Percentiles rank a stretch among this genome's conserved stretches.
These are phyloP conservation scores for Geoglossum cookeanum DNA, from an alignment of 2,329 filamentous ascomycete genomes.

Conservation along the genomic window DNA sequence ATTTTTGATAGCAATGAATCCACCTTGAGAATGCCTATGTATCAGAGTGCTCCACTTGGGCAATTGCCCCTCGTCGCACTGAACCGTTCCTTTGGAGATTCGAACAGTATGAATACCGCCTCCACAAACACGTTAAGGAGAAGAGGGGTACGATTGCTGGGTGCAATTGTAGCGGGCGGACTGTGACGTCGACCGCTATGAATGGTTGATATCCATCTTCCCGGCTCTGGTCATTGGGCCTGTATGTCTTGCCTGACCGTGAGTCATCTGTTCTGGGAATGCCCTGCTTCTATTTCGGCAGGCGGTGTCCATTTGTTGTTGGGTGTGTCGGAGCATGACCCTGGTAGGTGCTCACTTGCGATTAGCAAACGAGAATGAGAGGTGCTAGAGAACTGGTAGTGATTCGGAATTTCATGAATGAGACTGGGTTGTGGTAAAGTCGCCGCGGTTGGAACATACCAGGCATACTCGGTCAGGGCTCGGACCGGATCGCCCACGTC, in stretches of 20 bases:
- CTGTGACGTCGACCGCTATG: no score
- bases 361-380: not conserved
- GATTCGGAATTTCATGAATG: not conserved
- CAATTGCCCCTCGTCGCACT: no score
- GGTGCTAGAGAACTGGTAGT: not conserved
- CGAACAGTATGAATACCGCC: no score
- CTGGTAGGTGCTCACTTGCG: conserved; percentile 11
- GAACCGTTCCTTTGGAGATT: no score
- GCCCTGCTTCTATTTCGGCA: not conserved
- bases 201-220: no score
- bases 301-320: conserved; percentile 26
- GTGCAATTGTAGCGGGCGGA: no score
- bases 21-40: no score
- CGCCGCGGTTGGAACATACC: conserved; percentile 15
- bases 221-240: not conserved
- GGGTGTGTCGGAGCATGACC: conserved; percentile 31
- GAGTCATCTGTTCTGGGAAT: not conserved
- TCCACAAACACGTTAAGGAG: no score
- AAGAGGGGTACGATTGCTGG: no score
- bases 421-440: no score
- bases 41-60: no score
- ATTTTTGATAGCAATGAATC: no score
- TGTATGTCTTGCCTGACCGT: not conserved
- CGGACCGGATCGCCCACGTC: conserved; percentile 21
- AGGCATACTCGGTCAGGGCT: conserved; percentile 25